Evolutionary conservation across 1,139 yeast genomes (phyloP).

Genomic region (Fermentozyma sake): DNA sequence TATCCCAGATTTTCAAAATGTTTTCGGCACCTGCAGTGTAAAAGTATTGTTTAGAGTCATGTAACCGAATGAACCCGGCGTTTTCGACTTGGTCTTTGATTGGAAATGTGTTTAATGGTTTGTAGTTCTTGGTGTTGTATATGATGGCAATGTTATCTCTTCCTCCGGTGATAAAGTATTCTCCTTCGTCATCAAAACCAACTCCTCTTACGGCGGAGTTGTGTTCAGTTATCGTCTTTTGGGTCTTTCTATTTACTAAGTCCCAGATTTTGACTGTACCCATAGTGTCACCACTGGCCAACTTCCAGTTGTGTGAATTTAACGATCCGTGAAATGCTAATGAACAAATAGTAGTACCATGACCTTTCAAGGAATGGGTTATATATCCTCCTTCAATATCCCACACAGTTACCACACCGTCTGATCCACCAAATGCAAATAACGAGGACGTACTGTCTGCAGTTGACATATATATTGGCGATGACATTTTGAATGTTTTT

Average conservation of each 20-base stretch:
- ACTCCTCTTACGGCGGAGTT: conserved; percentile 84
- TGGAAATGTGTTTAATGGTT: conserved; percentile 64
- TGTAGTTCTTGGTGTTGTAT: conserved; percentile 48
- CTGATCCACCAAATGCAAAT: conserved; percentile 93
- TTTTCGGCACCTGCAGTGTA: conserved; percentile 85
- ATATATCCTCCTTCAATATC: conserved; percentile 84
- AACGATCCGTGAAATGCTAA: conserved; percentile 69
- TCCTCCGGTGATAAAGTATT: conserved; percentile 72
- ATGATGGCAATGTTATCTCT: conserved; percentile 77
- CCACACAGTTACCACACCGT: conserved; percentile 89
- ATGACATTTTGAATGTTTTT: conserved; percentile 55
- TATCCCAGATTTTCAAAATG: conserved; percentile 58
- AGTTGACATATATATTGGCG: conserved; percentile 79
- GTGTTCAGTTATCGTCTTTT: conserved; percentile 68
- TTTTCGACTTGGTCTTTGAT: conserved; percentile 77
- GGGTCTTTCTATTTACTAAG: conserved; percentile 69
- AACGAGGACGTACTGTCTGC: conserved; percentile 79
- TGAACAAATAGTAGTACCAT: conserved; percentile 87
- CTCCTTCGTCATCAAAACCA: conserved; percentile 54
- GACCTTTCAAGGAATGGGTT: conserved; percentile 91
- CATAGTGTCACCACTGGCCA: conserved; percentile 85
- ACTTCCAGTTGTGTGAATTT: conserved; percentile 68
- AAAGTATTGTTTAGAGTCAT: conserved; percentile 34
- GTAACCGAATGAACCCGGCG: conserved; percentile 56
- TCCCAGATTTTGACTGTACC: conserved; percentile 91